These are phyloP conservation scores for Pseudophaeomoniella oleicola DNA, from an alignment of 2,329 filamentous ascomycete genomes.

Conservation along the genomic window DNA sequence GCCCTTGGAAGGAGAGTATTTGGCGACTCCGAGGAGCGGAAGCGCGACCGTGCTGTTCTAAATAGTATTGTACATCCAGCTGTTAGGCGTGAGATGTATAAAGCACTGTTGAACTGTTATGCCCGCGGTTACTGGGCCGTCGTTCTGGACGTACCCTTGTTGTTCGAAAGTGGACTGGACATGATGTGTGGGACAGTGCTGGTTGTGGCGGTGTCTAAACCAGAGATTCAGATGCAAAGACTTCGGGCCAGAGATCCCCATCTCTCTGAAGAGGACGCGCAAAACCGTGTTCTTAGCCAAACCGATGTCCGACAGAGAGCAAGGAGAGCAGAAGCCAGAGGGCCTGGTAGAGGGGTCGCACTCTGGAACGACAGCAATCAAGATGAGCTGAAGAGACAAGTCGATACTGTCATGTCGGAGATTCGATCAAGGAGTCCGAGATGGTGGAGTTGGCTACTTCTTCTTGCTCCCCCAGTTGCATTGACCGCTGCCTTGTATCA, in stretches of 20 bases:
- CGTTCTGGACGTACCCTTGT: slow-evolving; percentile 77
- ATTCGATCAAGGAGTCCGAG: slow-evolving; percentile 50
- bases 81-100: slow-evolving; percentile 70
- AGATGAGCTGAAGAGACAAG: slow-evolving; percentile 52
- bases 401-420: slow-evolving; percentile 50
- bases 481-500: slow-evolving; percentile 54
- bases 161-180: slow-evolving; percentile 84
- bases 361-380: slow-evolving; percentile 79
- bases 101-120: slow-evolving; percentile 57
- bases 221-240: slow-evolving; percentile 66
- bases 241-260: slow-evolving; percentile 63
- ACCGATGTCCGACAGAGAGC: slow-evolving; percentile 77
- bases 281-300: slow-evolving; percentile 76
- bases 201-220: slow-evolving; percentile 73
- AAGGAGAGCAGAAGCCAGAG: slow-evolving; percentile 49
- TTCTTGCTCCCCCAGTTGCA: slow-evolving; percentile 61
- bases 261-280: slow-evolving; percentile 69
- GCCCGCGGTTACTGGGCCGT: slow-evolving; percentile 70
- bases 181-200: slow-evolving; percentile 70
- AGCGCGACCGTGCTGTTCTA: slow-evolving; percentile 58
- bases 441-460: slow-evolving; percentile 69
- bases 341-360: slow-evolving; percentile 51
- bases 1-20: slow-evolving; percentile 79
- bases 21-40: slow-evolving; percentile 56
- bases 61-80: slow-evolving; percentile 90